Evolutionary conservation across 2,329 filamentous ascomycete species (phyloP).

Genomic region (Aspergillus sp.): DNA sequence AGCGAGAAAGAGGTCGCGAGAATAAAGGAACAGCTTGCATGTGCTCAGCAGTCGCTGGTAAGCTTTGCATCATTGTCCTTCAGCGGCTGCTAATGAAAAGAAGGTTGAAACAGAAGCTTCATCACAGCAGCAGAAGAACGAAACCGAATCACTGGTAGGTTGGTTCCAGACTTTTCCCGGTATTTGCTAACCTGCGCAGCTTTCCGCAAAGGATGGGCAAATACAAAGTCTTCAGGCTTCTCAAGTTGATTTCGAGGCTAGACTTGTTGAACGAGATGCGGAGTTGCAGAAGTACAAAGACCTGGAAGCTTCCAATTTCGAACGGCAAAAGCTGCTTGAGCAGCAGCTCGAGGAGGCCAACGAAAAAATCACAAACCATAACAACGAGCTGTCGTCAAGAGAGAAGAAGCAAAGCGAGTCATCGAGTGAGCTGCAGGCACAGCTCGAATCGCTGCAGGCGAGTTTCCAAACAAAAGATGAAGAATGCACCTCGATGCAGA

Average conservation of each 20-base stretch:
- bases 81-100: slow-evolving; percentile 6
- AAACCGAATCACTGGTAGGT: slow-evolving; percentile 14
- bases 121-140: slow-evolving; percentile 5
- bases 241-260: slow-evolving; percentile 6
- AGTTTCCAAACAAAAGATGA: slow-evolving; percentile 19
- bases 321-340: slow-evolving; percentile 11
- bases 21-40: slow-evolving; percentile 13
- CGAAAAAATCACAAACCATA: slow-evolving; percentile 13
- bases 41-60: slow-evolving; percentile 18
- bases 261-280: slow-evolving; percentile 7
- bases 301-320: slow-evolving; percentile 9
- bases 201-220: slow-evolving; percentile 10
- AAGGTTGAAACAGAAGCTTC: slow-evolving; percentile 13
- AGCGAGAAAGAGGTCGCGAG: slow-evolving; percentile 11
- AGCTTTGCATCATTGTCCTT: neutral
- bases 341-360: slow-evolving; percentile 13
- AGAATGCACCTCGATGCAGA: slow-evolving; percentile 11
- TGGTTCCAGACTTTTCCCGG: no score
- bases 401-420: slow-evolving; percentile 9
- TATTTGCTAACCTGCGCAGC: slow-evolving; percentile 13
- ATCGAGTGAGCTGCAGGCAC: slow-evolving; percentile 9
- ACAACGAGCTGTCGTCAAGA: slow-evolving; percentile 7
- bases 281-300: slow-evolving; percentile 15
- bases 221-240: slow-evolving; percentile 11
- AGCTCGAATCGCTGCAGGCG: slow-evolving; percentile 8